These are phyloP conservation scores for Sinapis alba DNA, from an alignment of 441 rosid species.

Conservation along the genomic window DNA sequence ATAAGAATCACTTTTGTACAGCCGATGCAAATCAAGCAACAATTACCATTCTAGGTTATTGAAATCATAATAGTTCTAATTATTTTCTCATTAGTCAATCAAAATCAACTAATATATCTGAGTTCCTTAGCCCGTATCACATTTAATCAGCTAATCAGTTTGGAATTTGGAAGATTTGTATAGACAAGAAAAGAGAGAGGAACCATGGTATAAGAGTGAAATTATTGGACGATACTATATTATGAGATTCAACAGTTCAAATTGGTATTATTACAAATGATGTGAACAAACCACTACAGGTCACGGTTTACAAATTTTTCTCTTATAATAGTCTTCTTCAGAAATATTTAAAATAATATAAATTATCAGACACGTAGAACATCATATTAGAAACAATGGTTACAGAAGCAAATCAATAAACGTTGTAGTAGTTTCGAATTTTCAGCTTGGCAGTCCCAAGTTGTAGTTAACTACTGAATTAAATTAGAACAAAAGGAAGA, in stretches of 20 bases:
- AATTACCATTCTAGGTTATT: neutral
- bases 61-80: neutral
- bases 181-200: neutral
- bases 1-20: neutral
- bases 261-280: neutral
- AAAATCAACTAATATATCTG: neutral
- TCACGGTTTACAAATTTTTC: neutral
- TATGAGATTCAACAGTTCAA: neutral
- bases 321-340: neutral
- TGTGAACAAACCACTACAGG: neutral
- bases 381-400: neutral
- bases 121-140: neutral
- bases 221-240: neutral
- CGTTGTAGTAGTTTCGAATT: neutral
- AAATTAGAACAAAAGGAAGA: neutral
- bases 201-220: neutral
- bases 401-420: neutral
- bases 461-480: neutral
- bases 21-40: neutral
- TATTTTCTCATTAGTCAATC: neutral
- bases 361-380: neutral
- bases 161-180: neutral
- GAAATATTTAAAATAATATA: neutral
- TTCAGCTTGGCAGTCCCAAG: neutral
- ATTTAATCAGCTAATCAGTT: neutral